Evolutionary conservation across 495 filamentous ascomycete genomes (phyloP), one percentile per base, ranked within the genome.

Genomic region (Neurospora sublineolata): DNA sequence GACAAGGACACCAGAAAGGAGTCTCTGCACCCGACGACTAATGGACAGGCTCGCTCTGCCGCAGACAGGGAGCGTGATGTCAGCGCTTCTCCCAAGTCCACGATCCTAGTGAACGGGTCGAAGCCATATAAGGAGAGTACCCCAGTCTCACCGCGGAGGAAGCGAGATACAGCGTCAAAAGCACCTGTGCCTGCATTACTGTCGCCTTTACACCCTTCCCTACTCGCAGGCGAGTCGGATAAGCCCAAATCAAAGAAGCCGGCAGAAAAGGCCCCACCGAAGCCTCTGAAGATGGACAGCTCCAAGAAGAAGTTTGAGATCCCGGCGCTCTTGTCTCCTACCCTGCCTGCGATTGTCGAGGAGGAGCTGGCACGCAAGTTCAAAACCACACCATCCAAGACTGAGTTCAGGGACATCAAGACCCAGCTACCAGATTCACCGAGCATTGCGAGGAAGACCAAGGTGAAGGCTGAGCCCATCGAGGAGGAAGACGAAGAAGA

Each of bases 301-400:
- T 67, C 72, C 33, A 83, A 78, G 71, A 73, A 73, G 20, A 42
- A 72, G 0, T 7, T 77, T 23, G 69, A 68, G 33, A 75, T 85
- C n/a, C 83, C 83, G 8, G 74, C 77, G 4, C 78, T 86, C 18
- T 79, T 86, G 9, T 86, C 84, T 8, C 84, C 84, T 6, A 86
- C 83, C 4, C 75, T 86, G 10, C 84, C 84, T 1, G 76, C 82
- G 1, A 71, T 84, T 46, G 77, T 86, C 5, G 80, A 85, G 36
- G 81, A 80, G 64, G 81, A 82, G 38, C 76, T 86, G 18, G 78
- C 79, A 14, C 80, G 77, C 30, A 64, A 64, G 46, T 18, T 78
- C 10, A 81, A 81, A 60, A 77, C 74, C 44, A 76, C 76, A 23
- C 73, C 79, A 7, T 73, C 77, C 46, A 83, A 83, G 71, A 76